Evolutionary conservation across 2,329 filamentous ascomycete genomes (phyloP).

Genomic region (Coniochaeta sp.): DNA sequence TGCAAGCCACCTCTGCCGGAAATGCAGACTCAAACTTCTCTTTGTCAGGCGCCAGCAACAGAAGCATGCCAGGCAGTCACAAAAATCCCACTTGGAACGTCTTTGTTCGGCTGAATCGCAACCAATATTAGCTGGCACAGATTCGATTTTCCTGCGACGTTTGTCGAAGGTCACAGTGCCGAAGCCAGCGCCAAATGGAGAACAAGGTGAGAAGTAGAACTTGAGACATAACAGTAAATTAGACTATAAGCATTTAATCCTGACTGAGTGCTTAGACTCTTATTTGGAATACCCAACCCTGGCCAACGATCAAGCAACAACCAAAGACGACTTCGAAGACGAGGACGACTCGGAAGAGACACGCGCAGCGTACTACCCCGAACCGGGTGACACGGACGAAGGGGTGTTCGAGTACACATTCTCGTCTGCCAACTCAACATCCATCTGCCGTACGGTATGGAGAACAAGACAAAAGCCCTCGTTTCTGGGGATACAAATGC

Average conservation of each 20-base stretch:
- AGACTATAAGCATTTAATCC: no score
- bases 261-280: no score
- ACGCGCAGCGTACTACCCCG: background rate
- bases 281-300: no score
- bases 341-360: background rate
- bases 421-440: background rate
- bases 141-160: background rate
- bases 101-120: background rate
- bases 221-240: no score
- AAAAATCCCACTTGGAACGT: background rate
- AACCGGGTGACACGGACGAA: background rate
- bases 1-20: background rate
- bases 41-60: background rate
- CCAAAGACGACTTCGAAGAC: background rate
- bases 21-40: background rate
- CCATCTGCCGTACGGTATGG: background rate
- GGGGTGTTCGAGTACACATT: background rate
- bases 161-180: background rate
- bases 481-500: no score
- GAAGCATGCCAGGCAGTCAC: background rate
- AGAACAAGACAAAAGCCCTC: background rate
- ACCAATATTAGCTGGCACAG: background rate
- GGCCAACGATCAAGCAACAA: background rate
- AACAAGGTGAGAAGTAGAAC: background rate
- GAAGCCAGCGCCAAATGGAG: background rate